Conservation (phyloP, 768 basidiomycete genomes). For the Xerocomellus chrysenteron region DNA sequence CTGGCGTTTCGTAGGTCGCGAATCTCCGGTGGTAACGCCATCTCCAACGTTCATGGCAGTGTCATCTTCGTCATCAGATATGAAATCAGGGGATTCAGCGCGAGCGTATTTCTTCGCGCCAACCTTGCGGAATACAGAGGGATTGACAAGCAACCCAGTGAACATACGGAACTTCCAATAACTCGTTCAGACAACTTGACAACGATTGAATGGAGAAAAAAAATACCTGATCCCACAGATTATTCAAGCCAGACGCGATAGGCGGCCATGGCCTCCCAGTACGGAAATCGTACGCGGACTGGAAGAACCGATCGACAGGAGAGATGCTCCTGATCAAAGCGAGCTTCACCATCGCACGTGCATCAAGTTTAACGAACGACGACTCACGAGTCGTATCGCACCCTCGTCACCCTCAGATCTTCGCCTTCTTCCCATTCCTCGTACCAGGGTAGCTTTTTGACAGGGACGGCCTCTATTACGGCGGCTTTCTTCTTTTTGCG, state of each 20-base stretch:
- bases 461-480: slow-evolving; percentile 14
- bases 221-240: slow-evolving; percentile 66
- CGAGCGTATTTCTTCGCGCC: slow-evolving; percentile 28
- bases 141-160: slow-evolving; percentile 53
- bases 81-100: slow-evolving; percentile 37
- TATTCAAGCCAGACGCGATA: slow-evolving; percentile 30
- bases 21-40: not conserved
- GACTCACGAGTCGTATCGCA: slow-evolving; percentile 52
- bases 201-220: not conserved
- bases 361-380: not conserved
- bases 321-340: slow-evolving; percentile 38
- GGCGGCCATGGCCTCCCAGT: slow-evolving; percentile 40
- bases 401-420: slow-evolving; percentile 39
- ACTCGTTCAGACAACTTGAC: slow-evolving; percentile 2
- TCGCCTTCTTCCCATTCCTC: slow-evolving; percentile 72
- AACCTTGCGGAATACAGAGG: slow-evolving; percentile 36
- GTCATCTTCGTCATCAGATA: slow-evolving; percentile 30
- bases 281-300: slow-evolving; percentile 60
- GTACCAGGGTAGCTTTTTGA: slow-evolving; percentile 52
- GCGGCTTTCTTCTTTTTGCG: slow-evolving; percentile 40
- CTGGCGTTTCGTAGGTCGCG: slow-evolving; percentile 25
- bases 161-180: slow-evolving; percentile 56
- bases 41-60: slow-evolving; percentile 5
- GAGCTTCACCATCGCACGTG: not conserved
- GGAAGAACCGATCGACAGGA: slow-evolving; percentile 53